These are phyloP conservation scores for Penicillium sclerotiorum DNA, from an alignment of 2,329 filamentous ascomycete genomes.

Conservation along the genomic window DNA sequence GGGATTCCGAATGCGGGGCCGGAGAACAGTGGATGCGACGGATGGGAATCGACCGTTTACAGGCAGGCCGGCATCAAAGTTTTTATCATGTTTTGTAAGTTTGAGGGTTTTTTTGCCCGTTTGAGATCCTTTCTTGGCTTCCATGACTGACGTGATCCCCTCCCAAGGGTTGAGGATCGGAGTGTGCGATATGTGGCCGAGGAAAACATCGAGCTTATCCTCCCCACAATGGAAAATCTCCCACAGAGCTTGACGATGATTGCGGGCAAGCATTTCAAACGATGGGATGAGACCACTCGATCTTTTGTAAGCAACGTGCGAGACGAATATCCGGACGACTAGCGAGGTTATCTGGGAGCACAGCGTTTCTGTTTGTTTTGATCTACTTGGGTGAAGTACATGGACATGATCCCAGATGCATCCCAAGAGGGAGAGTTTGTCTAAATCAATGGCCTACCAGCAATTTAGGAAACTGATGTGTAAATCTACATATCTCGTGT, in stretches of 20 bases:
- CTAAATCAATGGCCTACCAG: too few species aligned
- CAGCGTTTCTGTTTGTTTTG: too few species aligned
- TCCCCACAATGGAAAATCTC: constrained; percentile 55
- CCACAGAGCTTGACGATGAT: constrained; percentile 59
- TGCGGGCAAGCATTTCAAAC: constrained; percentile 85
- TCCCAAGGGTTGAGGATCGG: constrained; percentile 64
- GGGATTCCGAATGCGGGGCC: constrained; percentile 66
- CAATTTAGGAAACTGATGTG: too few species aligned
- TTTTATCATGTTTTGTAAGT: constrained; percentile 90
- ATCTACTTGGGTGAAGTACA: background rate
- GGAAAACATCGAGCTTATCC: constrained; percentile 73
- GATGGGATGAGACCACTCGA: constrained; percentile 69
- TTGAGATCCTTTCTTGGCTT: background rate
- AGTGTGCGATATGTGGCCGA: constrained; percentile 75
- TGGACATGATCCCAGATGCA: too few species aligned
- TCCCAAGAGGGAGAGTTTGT: too few species aligned
- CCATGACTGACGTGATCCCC: constrained; percentile 15
- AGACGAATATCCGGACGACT: constrained; percentile 88
- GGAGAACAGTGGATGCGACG: constrained; percentile 65
- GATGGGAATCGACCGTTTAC: constrained; percentile 64
- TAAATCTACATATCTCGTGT: too few species aligned
- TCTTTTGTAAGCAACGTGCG: constrained; percentile 80
- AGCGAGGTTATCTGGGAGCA: too few species aligned
- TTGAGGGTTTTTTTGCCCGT: background rate
- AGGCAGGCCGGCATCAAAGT: constrained; percentile 65